Evolutionary conservation across 306 rosid species (phyloP), one percentile per base, ranked within the genome.

Genomic region (Ammopiptanthus mongolicus): DNA sequence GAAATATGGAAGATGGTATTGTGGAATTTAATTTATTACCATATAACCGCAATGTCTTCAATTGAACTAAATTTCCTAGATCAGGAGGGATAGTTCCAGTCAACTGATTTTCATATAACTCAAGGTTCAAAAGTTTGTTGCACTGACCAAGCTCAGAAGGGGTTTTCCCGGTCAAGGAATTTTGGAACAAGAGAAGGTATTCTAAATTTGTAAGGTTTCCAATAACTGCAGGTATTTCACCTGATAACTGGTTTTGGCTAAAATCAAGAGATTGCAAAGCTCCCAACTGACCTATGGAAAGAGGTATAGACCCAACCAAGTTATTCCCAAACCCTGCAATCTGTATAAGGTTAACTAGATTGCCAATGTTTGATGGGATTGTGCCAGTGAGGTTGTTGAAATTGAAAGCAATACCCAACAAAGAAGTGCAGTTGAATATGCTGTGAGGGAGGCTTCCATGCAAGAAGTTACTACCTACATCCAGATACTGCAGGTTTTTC

Each of bases 401-500:
- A 48, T 13, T 28, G 64, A 77, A 74, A 82, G 85, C 69, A 71
- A 91, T 33, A 15, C 56, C 86, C 61, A 83, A 72, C 90, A 93
- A 75, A 75, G 89, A 83, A 44, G 88, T 87, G 80, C 82, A 83
- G 71, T 91, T 87, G 78, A 89, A 91, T 72, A 93, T 71, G 33
- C 90, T 86, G 8, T 85, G 90, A 10, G 97, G 96, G 53, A 93
- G 86, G 80, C 73, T 86, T 80, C 96, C 97, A 78, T 73, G 87
- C 22, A 93, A 83, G 12, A 0, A 5, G 65, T 91, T 93, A 23
- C 25, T 65, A 9, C 86, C 82, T 44, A 93, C 74, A 80, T 87
- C 91, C 75, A 91, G 10, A 59, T 15, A 48, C 78, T 83, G 83
- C 42, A 93, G 74, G 36, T 15, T 80, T 63, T 76, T 18, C 6